Evolutionary conservation across 306 rosid species (phyloP).

Genomic region (peach (Prunus persica)): DNA sequence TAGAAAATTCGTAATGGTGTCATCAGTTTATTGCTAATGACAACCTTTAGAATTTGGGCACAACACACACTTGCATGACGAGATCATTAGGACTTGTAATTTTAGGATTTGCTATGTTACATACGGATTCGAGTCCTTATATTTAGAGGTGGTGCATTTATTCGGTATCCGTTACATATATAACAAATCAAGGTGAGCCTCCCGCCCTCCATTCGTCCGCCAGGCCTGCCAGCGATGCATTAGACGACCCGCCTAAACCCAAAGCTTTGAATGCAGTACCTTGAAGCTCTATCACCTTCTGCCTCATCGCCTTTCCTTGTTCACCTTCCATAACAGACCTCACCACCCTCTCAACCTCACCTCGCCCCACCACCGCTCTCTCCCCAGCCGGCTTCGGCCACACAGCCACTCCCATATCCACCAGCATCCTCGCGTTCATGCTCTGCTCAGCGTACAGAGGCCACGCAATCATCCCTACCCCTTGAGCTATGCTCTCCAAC

Average conservation of each 20-base stretch:
- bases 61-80: too few species aligned
- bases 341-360: slow-evolving; percentile 15
- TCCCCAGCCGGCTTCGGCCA: not conserved
- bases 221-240: not conserved
- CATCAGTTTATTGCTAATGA: too few species aligned
- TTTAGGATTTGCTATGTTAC: too few species aligned
- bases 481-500: slow-evolving; percentile 13
- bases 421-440: slow-evolving; percentile 17
- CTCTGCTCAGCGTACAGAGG: slow-evolving; percentile 30
- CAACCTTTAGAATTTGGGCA: too few species aligned
- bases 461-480: slow-evolving; percentile 27
- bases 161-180: too few species aligned
- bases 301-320: not conserved
- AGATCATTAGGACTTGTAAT: too few species aligned
- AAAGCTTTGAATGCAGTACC: not conserved
- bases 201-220: not conserved
- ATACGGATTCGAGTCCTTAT: too few species aligned
- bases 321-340: slow-evolving; percentile 1
- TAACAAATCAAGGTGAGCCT: not conserved
- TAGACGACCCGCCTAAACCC: not conserved
- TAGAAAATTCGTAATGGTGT: too few species aligned
- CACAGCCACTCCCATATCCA: slow-evolving; percentile 12
- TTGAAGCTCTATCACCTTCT: not conserved
- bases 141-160: too few species aligned
- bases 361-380: not conserved